These are phyloP conservation scores for Umbelopsis sp. DNA, from an alignment of 192 early-diverging fungal genomes.

Conservation along the genomic window DNA sequence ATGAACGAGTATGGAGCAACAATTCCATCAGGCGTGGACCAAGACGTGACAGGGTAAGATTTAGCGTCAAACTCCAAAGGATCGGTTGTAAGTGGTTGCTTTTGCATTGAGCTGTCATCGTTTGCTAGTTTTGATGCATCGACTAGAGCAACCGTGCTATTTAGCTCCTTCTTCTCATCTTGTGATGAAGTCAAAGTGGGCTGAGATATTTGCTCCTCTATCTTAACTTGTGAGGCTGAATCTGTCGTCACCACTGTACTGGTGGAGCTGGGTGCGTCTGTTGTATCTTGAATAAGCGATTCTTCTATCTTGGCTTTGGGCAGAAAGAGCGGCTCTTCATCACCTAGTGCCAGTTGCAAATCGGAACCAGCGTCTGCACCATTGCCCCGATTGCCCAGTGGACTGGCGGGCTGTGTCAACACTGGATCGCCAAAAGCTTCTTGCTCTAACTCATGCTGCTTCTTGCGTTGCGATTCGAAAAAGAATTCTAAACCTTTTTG, in stretches of 20 bases:
- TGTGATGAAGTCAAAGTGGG: too few species aligned
- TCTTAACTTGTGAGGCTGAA: background rate
- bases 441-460: slow-evolving; percentile 26
- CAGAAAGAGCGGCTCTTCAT: slow-evolving; percentile 4
- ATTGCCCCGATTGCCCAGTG: slow-evolving; percentile 6
- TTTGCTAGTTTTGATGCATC: background rate
- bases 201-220: background rate
- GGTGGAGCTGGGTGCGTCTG: background rate
- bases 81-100: slow-evolving; percentile 20
- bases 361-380: background rate
- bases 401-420: background rate
- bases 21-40: slow-evolving; percentile 7
- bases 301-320: background rate
- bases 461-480: slow-evolving; percentile 24
- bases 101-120: background rate
- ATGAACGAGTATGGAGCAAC: slow-evolving; percentile 27
- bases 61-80: slow-evolving; percentile 5
- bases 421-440: slow-evolving; percentile 23
- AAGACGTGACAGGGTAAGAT: background rate
- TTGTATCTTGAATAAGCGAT: background rate
- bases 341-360: background rate
- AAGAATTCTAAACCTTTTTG: slow-evolving; percentile 24
- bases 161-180: background rate
- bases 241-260: background rate
- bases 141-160: background rate